phyloP scores from a whole-genome alignment of 2,329 filamentous ascomycete species.

The Huntiella moniliformis region DNA sequence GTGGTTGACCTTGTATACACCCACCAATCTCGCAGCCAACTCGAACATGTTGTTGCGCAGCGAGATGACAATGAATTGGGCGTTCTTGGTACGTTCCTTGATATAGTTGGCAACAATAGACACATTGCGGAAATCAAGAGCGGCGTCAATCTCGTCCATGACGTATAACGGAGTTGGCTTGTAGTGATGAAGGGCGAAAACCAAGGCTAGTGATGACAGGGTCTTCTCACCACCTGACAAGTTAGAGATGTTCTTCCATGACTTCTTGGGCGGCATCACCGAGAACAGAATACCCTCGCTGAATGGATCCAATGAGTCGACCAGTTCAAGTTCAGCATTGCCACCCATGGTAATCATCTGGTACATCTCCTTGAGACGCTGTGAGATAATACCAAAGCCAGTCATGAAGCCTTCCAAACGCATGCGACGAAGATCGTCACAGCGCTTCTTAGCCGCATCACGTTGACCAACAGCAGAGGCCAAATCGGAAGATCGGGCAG shows the following conservation, averaged over 20 bases:
- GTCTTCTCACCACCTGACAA: constrained; percentile 95
- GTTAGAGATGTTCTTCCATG: constrained; percentile 98
- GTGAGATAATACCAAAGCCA: constrained; percentile 82
- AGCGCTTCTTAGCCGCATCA: constrained; percentile 76
- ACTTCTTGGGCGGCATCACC: constrained; percentile 99
- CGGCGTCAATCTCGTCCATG: constrained; percentile 99
- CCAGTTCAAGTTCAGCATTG: constrained; percentile 90
- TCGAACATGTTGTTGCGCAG: constrained; percentile 99
- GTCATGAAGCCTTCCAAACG: constrained; percentile 97
- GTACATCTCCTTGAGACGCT: constrained; percentile 98
- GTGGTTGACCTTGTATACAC: constrained; percentile 98
- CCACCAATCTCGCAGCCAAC: constrained; percentile 81
- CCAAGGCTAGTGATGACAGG: constrained; percentile 72
- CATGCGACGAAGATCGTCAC: constrained; percentile 76
- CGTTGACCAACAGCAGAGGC: constrained; percentile 57
- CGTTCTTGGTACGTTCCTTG: constrained; percentile 97
- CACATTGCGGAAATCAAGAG: constrained; percentile 92
- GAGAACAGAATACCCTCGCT: constrained; percentile 92
- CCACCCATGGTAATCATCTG: constrained; percentile 99
- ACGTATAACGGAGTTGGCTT: constrained; percentile 95
- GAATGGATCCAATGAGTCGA: constrained; percentile 91
- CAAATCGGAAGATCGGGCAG: constrained; percentile 65
- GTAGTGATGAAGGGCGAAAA: constrained; percentile 97
- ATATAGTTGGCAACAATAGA: constrained; percentile 98
- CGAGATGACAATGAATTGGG: constrained; percentile 96